Evolutionary conservation across 2,329 filamentous ascomycete species (phyloP), one percentile per base, ranked within the genome.

Genomic region (Aulographum hederae): DNA sequence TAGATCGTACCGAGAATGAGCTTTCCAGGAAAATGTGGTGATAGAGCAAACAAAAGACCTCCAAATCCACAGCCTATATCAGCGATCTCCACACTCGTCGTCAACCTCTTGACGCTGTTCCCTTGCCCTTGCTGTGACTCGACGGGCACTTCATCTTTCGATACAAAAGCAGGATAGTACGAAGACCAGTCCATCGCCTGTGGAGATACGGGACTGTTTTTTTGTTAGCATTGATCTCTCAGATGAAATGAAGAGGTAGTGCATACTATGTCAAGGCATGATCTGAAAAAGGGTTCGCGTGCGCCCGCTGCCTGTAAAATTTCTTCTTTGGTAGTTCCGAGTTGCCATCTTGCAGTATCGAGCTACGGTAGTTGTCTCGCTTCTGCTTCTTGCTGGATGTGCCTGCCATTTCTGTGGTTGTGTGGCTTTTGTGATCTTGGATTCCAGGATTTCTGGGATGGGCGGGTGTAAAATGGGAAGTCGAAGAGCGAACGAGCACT

Each of bases 21-120:
- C 1, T 74, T 81, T 20, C 89, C 67, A 3, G 89, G 86, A 44
- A 94, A 61, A 26, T 74, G 62, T 1, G 85, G 81, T 10, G 80
- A 74, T 29, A 98, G 66, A 4, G 82, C 85, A 40, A 95, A 77
- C 3, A 92, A 65, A 34, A 98, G 61, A 5, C 89, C 89, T 29
- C 89, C 89, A 52, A 93, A 98, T 4, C 89, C 89, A 52, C 89
- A 98, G 17, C 89, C 89, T 49, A 98, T 94, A 57, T 98, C 89
- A 40, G 86, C 84, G 28, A 98, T 73, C 50, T 94, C 84, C 29
- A 98, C 76, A 37, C 15, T 41, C 40, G 38, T 45, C 21, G 8
- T 25, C n/a, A 25, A 8, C 36, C 30, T 38, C 40, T 18, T 27
- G 18, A 30, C 39, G 39, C 25, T 39, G 37, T 16, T 41, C 35